Evolutionary conservation across 2,329 filamentous ascomycete species (phyloP).

Genomic region (Fusarium coicis): DNA sequence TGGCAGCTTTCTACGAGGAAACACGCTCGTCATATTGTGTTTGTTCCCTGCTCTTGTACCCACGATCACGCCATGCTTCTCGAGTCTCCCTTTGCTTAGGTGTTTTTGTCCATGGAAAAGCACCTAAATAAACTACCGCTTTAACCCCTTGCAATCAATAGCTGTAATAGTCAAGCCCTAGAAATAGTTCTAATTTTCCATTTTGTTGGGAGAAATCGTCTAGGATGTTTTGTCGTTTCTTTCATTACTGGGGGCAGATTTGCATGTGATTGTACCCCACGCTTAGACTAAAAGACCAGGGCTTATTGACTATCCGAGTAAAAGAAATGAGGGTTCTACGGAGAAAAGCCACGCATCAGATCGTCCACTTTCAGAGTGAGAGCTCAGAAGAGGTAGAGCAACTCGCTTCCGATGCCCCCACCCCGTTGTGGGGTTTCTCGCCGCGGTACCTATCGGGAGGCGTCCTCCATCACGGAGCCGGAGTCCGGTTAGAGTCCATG

Average conservation of each 20-base stretch:
- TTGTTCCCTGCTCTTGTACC: not conserved
- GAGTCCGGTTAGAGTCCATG: constrained; percentile 35
- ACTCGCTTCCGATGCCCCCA: constrained; percentile 38
- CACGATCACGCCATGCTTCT: not conserved
- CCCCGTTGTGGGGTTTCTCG: constrained; percentile 35
- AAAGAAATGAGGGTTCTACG: constrained; percentile 20
- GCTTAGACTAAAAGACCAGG: constrained; percentile 18
- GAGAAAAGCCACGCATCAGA: constrained; percentile 19
- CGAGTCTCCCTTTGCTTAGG: not conserved
- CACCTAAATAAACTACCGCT: not conserved
- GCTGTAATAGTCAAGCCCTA: not conserved
- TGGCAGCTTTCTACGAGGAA: not conserved
- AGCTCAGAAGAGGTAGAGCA: constrained; percentile 9
- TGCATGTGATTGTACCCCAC: constrained; percentile 39
- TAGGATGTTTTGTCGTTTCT: constrained; percentile 3
- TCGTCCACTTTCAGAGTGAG: not conserved
- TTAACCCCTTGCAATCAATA: not conserved
- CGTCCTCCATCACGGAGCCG: constrained; percentile 40
- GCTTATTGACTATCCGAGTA: not conserved
- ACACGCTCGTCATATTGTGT: not conserved
- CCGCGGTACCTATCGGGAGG: constrained; percentile 43
- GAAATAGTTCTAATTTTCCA: not conserved
- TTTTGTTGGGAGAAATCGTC: constrained; percentile 16
- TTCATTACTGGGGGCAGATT: constrained; percentile 5
- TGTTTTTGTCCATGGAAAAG: constrained; percentile 8